These are phyloP conservation scores for Chlamydomonas eustigma DNA, from an alignment of 139 green algal genomes.

Conservation along the genomic window DNA sequence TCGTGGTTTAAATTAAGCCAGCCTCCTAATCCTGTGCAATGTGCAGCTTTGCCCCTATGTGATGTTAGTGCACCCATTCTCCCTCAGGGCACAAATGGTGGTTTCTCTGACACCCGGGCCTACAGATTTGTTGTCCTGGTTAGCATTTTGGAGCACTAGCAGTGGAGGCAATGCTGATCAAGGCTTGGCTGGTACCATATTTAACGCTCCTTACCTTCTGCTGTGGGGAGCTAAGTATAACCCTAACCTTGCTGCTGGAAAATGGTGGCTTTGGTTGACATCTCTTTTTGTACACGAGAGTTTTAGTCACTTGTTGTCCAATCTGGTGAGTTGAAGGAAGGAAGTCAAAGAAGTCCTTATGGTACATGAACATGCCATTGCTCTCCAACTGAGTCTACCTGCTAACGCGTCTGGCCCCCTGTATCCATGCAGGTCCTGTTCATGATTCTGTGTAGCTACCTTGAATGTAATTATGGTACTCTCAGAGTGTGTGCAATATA, in stretches of 20 bases:
- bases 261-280: constrained; percentile 23
- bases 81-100: no score
- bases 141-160: not conserved
- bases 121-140: not conserved
- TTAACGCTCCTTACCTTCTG: constrained; percentile 20
- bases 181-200: not conserved
- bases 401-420: no score
- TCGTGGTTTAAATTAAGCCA: not conserved
- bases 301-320: constrained; percentile 20
- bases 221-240: constrained; percentile 16
- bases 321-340: constrained; percentile 8
- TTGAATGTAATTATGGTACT: constrained; percentile 16
- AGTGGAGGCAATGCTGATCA: not conserved
- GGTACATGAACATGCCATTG: not conserved
- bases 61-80: no score
- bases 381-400: not conserved
- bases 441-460: constrained; percentile 2
- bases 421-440: constrained; percentile 7
- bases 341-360: not conserved
- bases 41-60: no score
- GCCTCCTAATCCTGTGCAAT: not conserved
- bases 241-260: not conserved
- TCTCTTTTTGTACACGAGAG: constrained; percentile 15
- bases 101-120: not conserved
- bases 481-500: not conserved